A percentile compares a stretch with the other conserved stretches of the same genome.
Conservation (phyloP, 2,329 filamentous ascomycete species). For the Exutisphaerella laricina region DNA sequence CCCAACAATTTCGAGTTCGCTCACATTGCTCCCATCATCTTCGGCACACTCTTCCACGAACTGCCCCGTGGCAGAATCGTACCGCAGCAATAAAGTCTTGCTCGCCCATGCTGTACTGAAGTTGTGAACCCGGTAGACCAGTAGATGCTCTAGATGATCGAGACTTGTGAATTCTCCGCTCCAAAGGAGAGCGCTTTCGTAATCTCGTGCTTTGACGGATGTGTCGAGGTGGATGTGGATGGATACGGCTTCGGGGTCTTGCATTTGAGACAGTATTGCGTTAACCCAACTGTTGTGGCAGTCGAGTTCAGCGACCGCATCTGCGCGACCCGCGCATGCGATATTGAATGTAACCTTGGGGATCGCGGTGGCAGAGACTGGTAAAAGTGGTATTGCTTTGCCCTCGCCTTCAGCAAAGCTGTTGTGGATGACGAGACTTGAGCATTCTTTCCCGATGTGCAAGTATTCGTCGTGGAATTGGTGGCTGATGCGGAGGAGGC, state of each 20-base stretch:
- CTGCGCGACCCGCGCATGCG: too few relatives aligned
- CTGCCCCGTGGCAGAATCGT: not conserved
- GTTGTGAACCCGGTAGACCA: not conserved
- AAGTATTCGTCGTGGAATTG: constrained; percentile 8
- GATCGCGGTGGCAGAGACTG: too few relatives aligned
- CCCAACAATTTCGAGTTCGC: too few relatives aligned
- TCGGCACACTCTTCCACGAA: not conserved
- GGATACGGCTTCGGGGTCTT: not conserved
- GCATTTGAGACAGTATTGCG: not conserved
- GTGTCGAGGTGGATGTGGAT: constrained; percentile 6
- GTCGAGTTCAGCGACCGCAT: too few relatives aligned
- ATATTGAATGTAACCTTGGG: too few relatives aligned
- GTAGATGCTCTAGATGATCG: not conserved
- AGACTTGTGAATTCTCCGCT: constrained; percentile 9
- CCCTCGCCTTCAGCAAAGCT: not conserved
- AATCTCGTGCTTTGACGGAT: not conserved
- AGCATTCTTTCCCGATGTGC: not conserved
- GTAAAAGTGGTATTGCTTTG: not conserved
- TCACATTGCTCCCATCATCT: not conserved
- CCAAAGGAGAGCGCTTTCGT: constrained; percentile 12
- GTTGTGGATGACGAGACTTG: constrained; percentile 6
- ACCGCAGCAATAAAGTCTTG: not conserved
- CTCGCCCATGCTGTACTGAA: not conserved
- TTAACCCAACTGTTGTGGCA: too few relatives aligned
- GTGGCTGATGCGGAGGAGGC: constrained; percentile 7